Evolutionary conservation across 225 moss, liverwort and hornwort species (phyloP).

Genomic region (Anthoceros angustus): DNA sequence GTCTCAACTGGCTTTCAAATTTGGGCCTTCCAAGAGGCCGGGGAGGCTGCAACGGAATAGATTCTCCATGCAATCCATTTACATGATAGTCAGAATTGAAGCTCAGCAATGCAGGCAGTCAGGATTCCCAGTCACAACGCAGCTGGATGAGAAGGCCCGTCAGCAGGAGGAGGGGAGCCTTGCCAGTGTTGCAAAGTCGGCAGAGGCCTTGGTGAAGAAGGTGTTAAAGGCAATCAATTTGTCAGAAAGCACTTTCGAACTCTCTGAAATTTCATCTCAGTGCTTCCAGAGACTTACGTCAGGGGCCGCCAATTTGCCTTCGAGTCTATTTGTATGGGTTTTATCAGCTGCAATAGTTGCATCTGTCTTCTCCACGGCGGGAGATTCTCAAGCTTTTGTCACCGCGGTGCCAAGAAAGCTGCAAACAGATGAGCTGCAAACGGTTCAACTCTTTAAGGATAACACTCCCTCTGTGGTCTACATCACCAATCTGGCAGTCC

Average conservation of each 20-base stretch:
- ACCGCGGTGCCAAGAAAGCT: slow-evolving; percentile 59
- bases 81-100: not conserved
- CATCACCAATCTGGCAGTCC: slow-evolving; percentile 94
- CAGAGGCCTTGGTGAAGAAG: not conserved
- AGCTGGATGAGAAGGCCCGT: not conserved
- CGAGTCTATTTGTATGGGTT: slow-evolving; percentile 33
- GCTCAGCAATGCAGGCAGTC: not conserved
- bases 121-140: not conserved
- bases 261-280: not conserved
- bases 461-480: slow-evolving; percentile 98
- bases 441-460: slow-evolving; percentile 82
- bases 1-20: not conserved
- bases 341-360: slow-evolving; percentile 54
- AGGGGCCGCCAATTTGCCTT: slow-evolving; percentile 21
- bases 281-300: slow-evolving; percentile 8
- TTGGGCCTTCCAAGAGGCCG: not conserved
- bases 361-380: slow-evolving; percentile 35
- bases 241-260: not conserved
- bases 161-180: not conserved
- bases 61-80: not conserved
- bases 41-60: not conserved
- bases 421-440: slow-evolving; percentile 92
- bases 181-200: not conserved
- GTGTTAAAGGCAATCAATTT: not conserved
- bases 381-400: slow-evolving; percentile 46